These are phyloP conservation scores for Lasiosphaeria hispida DNA, from an alignment of 495 filamentous ascomycete species.

Conservation along the genomic window DNA sequence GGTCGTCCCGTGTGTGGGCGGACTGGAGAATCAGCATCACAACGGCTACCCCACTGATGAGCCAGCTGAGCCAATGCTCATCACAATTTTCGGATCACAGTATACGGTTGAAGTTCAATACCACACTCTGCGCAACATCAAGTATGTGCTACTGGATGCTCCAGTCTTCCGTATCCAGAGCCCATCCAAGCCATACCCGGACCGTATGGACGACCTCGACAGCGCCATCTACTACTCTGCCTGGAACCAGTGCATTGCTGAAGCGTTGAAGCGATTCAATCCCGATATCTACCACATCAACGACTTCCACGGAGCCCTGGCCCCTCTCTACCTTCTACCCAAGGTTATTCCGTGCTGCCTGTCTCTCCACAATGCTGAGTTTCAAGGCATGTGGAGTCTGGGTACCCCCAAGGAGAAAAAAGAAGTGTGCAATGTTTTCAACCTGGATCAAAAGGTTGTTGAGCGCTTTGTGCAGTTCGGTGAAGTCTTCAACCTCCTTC, in stretches of 20 bases:
- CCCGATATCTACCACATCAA: slow-evolving; percentile 75
- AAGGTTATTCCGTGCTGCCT: slow-evolving; percentile 54
- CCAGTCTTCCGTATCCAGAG: slow-evolving; percentile 66
- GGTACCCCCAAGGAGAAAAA: slow-evolving; percentile 42
- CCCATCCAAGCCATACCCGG: slow-evolving; percentile 61
- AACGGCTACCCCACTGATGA: slow-evolving; percentile 59
- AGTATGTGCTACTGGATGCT: slow-evolving; percentile 67
- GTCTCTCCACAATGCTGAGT: slow-evolving; percentile 56
- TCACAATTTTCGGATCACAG: slow-evolving; percentile 58
- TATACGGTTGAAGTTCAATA: slow-evolving; percentile 66
- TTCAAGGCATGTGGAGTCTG: slow-evolving; percentile 63
- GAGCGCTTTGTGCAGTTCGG: slow-evolving; percentile 63
- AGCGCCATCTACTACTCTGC: slow-evolving; percentile 69
- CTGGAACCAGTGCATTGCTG: slow-evolving; percentile 69
- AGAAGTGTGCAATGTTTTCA: slow-evolving; percentile 69
- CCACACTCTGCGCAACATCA: slow-evolving; percentile 64
- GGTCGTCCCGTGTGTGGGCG: slow-evolving; percentile 70
- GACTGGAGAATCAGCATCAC: slow-evolving; percentile 45
- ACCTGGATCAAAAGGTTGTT: slow-evolving; percentile 49
- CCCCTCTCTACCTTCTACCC: slow-evolving; percentile 66
- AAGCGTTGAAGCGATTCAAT: slow-evolving; percentile 55
- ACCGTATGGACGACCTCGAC: slow-evolving; percentile 70
- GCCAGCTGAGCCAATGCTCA: slow-evolving; percentile 55
- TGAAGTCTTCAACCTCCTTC: slow-evolving; percentile 67
- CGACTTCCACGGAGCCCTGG: slow-evolving; percentile 71